Conservation (phyloP, 169 alveolate species). For the Neospora caninum region DNA sequence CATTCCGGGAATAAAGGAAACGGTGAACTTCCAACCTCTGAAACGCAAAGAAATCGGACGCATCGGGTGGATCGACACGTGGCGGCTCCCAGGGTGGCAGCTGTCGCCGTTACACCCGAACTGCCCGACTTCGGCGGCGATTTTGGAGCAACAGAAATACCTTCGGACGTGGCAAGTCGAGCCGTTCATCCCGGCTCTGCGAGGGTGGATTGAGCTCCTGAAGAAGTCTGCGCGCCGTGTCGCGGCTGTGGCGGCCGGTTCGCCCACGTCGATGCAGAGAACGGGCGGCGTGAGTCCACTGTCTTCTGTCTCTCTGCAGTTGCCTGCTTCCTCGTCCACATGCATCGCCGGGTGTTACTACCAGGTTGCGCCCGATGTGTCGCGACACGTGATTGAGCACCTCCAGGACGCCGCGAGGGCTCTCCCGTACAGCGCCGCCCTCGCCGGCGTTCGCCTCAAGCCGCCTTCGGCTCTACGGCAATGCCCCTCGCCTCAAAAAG, state of each 20-base stretch:
- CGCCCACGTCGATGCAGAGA: background rate
- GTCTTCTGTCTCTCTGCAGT: background rate
- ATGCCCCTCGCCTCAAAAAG: background rate
- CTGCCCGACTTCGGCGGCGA: background rate
- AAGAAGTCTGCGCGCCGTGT: background rate
- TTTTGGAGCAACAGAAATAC: background rate
- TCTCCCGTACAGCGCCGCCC: background rate
- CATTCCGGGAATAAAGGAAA: conserved; percentile 88
- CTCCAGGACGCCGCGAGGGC: conserved; percentile 27
- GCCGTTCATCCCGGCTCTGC: conserved; percentile 46
- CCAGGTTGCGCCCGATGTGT: conserved; percentile 29
- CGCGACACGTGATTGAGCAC: background rate
- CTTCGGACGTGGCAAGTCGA: conserved; percentile 50
- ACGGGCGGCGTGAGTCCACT: conserved; percentile 1
- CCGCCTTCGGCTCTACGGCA: background rate
- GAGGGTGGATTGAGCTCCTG: conserved; percentile 52
- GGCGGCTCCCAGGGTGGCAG: conserved; percentile 69
- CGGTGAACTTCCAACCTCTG: conserved; percentile 78
- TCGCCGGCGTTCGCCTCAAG: background rate
- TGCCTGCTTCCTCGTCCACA: background rate
- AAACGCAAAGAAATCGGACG: conserved; percentile 86
- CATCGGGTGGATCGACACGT: conserved; percentile 83
- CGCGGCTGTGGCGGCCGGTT: conserved; percentile 16
- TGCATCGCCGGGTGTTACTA: conserved; percentile 11
- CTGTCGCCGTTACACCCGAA: background rate